These are phyloP conservation scores for Solanum hybrid DNA, from an alignment of 305 asterid genomes.

Conservation along the genomic window DNA sequence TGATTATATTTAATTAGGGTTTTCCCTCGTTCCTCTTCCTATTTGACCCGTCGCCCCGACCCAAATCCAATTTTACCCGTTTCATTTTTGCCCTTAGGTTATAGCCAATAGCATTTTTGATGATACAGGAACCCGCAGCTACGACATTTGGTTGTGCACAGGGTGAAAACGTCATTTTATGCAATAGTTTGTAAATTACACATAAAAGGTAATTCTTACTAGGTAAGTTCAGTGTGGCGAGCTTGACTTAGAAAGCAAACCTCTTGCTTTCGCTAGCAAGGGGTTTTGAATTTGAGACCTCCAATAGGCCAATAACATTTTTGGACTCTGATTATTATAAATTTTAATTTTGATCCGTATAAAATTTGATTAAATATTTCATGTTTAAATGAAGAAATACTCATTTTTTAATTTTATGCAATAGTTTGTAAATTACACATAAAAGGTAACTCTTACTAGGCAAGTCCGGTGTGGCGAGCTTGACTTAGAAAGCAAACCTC, in stretches of 20 bases:
- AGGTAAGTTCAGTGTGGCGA: fast-evolving
- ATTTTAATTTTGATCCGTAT: too few species aligned
- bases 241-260: fast-evolving
- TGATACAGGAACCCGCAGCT: background rate
- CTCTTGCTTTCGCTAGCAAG: fast-evolving
- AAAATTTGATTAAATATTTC: too few species aligned
- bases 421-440: too few species aligned
- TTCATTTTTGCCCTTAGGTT: background rate
- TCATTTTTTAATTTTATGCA: background rate
- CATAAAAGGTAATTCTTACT: fast-evolving
- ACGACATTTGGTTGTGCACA: background rate
- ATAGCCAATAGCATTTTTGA: too few species aligned
- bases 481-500: fast-evolving
- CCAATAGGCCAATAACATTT: background rate
- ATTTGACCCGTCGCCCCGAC: background rate
- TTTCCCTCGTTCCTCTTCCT: background rate
- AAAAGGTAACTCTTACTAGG: fast-evolving
- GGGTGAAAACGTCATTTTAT: too few species aligned
- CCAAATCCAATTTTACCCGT: background rate
- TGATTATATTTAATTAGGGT: background rate
- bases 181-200: too few species aligned
- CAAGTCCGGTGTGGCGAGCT: fast-evolving
- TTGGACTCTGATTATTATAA: too few species aligned
- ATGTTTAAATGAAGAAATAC: background rate
- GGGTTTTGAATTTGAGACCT: fast-evolving